Evolutionary conservation across 2,329 filamentous ascomycete species (phyloP), one percentile per base, ranked within the genome.

Genomic region (Ophiostoma quercus): DNA sequence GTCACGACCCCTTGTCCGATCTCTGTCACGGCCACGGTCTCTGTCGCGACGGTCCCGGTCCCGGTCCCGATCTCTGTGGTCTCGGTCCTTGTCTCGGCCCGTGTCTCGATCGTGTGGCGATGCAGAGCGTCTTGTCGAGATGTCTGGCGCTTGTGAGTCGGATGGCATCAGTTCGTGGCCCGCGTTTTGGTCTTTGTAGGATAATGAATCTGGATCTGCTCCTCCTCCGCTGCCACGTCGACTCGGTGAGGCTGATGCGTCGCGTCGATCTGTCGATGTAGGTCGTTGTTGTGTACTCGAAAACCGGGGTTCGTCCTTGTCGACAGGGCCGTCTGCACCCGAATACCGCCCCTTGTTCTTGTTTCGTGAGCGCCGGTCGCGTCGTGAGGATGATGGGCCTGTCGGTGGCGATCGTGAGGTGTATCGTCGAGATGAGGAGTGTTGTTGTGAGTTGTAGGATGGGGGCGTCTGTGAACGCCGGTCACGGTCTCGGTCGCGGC

Each of bases 401-500:
- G 68, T 69, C 74, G 73, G 67, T 72, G 74, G 68, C 74, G 62
- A 22, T 12, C 62, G 62, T 65, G 62, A 39, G 5, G 34, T 22
- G 60, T 39, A 39, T n/a, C 32, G 62, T 12, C 62, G 62, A 12
- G 62, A 65, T 3, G 34, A 65, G 19, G 62, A 39, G 16, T 65
- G 62, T 9, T 22, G 32, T 14, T 65, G 57, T 32, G 62, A 16
- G 62, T 65, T 34, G 32, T 65, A 39, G 32, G 62, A 37, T 1
- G 62, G 29, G 16, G 62, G 62, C n/a, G 62, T n/a, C 9, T 22
- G 62, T 39, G 62, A 37, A 32, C 32, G 62, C 34, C 32, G 32
- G 62, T 16, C 11, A 65, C 73, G 74, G 25, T 70, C 73, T 70
- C 43, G 74, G 72, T 70, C 75, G 72, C 34, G 29, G 19, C 66